Evolutionary conservation across 2,329 filamentous ascomycete genomes (phyloP), one percentile per base, ranked within the genome.

Genomic region (Spiromastix sp.): DNA sequence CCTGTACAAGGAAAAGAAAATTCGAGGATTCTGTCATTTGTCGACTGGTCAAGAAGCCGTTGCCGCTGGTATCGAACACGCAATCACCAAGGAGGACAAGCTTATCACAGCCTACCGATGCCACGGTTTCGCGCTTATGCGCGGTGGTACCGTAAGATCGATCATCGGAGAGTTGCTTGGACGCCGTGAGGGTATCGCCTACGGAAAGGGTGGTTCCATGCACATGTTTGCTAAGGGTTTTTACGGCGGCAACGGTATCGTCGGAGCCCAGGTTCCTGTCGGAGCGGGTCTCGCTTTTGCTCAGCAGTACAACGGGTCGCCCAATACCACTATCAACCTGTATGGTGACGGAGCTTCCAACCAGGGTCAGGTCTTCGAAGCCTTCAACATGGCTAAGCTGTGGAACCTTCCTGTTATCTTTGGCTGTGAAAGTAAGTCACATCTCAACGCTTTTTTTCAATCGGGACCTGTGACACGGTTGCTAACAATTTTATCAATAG

Each of bases 1-100:
- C 61, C 73, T 98, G 57, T 98, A 98, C 84, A 98, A 98, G 74
- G 91, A 96, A 74, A 98, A 98, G 81, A 96, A 98, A 77, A 96
- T 98, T 55, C 84, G 91, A 55, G 91, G 91, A 70, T 98, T 98
- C 82, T 98, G 91, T 71, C 91, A 98, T 70, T 69, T 98, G 66
- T 96, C 91, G 40, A 93, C 83, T 41, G 91, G 91, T 45, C 91
- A 98, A 69, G 91, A 98, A 74, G 91, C 91, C 47, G 91, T 98
- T 48, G 86, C 91, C 40, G 80, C 87, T 51, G 91, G 91, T 60
- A 96, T 98, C 56, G 91, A 98, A 70, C 85, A 94, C 63, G 87
- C 87, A 48, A 83, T 98, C 59, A 84, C 78, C 54, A 86, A 85
- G 66, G 67, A 80, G 49, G 91, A 98, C 71, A 85, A 94, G 59